These are phyloP conservation scores for Scenedesmus sp. DNA, from an alignment of 163 green algal species.

Conservation along the genomic window DNA sequence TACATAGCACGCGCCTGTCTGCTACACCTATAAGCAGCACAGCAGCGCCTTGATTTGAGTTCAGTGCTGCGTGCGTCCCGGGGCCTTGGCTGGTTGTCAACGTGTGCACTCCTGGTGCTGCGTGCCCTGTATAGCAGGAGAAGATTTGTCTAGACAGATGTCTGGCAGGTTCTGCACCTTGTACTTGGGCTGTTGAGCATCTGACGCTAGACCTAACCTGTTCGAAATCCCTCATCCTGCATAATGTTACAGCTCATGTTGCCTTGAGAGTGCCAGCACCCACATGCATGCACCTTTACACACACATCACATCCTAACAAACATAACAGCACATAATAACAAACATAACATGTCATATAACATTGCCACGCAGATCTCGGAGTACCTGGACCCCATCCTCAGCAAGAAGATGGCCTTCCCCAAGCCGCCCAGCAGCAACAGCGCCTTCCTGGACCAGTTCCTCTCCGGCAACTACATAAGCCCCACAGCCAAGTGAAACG, in stretches of 20 bases:
- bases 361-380: conserved; percentile 55
- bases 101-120: too few relatives aligned
- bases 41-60: background rate
- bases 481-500: conserved; percentile 43
- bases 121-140: too few relatives aligned
- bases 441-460: conserved; percentile 49
- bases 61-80: background rate
- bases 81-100: background rate
- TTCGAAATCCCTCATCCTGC: too few relatives aligned
- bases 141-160: too few relatives aligned
- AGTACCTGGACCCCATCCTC: conserved; percentile 65
- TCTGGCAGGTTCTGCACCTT: too few relatives aligned
- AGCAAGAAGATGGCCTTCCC: background rate
- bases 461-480: conserved; percentile 34
- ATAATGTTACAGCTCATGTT: too few relatives aligned
- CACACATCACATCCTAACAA: background rate
- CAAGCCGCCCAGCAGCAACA: conserved; percentile 3
- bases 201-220: background rate
- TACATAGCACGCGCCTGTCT: background rate
- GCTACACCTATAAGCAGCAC: background rate
- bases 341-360: background rate
- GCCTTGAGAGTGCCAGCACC: background rate
- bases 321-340: background rate
- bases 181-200: too few relatives aligned
- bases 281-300: background rate